These are phyloP conservation scores for Aspergillus sojae DNA, from an alignment of 2,329 filamentous ascomycete genomes.

Conservation along the genomic window DNA sequence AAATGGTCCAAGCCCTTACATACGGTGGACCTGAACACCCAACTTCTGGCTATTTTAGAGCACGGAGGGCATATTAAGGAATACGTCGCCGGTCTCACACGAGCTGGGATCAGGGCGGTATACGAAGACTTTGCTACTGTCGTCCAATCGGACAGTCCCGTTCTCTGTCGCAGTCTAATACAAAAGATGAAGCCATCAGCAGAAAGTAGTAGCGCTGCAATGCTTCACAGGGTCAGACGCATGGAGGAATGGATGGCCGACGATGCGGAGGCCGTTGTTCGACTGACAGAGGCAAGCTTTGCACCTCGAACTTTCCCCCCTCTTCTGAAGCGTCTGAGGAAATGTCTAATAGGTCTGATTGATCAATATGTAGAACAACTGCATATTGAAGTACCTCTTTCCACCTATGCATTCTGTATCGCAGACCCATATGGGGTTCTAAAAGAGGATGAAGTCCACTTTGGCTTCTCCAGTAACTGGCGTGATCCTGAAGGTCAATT, in stretches of 20 bases:
- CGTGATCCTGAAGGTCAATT: conserved; percentile 39
- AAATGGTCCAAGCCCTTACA: conserved; percentile 49
- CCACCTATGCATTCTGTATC: conserved; percentile 59
- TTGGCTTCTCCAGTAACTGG: conserved; percentile 56
- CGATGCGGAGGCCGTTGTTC: conserved; percentile 38
- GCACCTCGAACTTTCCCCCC: conserved; percentile 43
- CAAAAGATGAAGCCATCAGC: conserved; percentile 33
- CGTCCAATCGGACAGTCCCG: conserved; percentile 34
- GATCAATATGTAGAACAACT: conserved; percentile 49
- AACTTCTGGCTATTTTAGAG: conserved; percentile 58
- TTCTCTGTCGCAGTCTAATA: conserved; percentile 40
- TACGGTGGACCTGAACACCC: conserved; percentile 54
- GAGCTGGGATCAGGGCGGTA: conserved; percentile 39
- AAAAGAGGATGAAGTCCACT: conserved; percentile 56
- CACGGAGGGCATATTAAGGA: conserved; percentile 52
- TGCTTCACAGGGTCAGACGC: conserved; percentile 25
- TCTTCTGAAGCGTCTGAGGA: conserved; percentile 43
- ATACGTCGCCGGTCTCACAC: conserved; percentile 47
- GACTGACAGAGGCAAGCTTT: conserved; percentile 52
- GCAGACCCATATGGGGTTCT: conserved; percentile 58
- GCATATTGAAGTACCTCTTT: conserved; percentile 52
- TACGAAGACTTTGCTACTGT: conserved; percentile 41
- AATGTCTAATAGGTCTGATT: conserved; percentile 45
- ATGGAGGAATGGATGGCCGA: conserved; percentile 41
- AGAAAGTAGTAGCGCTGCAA: conserved; percentile 24